Evolutionary conservation across 768 basidiomycete species (phyloP).

Genomic region (Lactifluus hygrophoroides): DNA sequence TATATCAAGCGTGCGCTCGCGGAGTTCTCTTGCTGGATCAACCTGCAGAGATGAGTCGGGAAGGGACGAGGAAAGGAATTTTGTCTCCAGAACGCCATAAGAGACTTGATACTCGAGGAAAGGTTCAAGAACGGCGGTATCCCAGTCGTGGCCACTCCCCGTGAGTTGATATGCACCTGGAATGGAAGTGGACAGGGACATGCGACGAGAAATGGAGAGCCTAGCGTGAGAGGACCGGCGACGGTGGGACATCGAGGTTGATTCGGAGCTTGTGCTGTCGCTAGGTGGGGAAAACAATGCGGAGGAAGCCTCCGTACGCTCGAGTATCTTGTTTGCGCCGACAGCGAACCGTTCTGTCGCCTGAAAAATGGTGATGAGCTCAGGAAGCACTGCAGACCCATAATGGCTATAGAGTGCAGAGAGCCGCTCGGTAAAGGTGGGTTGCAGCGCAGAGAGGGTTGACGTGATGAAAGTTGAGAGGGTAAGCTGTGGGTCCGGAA

Average conservation of each 20-base stretch:
- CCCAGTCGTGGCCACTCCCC: constrained; percentile 52
- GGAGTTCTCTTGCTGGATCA: constrained; percentile 55
- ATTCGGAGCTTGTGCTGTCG: constrained; percentile 17
- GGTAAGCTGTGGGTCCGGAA: constrained; percentile 72
- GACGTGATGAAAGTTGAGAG: constrained; percentile 79
- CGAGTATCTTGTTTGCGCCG: constrained; percentile 63
- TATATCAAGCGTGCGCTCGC: constrained; percentile 68
- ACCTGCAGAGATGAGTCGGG: constrained; percentile 32
- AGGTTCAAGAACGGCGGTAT: constrained; percentile 86
- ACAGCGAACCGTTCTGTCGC: constrained; percentile 79
- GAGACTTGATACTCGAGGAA: constrained; percentile 88
- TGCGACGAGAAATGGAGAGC: constrained; percentile 25
- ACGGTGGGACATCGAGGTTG: background rate
- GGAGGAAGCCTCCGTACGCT: constrained; percentile 37
- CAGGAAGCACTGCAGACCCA: constrained; percentile 52
- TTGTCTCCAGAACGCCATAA: constrained; percentile 70
- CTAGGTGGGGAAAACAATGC: constrained; percentile 15
- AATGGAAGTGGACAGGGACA: constrained; percentile 23
- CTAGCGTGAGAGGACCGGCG: constrained; percentile 14
- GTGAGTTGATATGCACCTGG: constrained; percentile 1
- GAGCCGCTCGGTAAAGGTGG: constrained; percentile 74
- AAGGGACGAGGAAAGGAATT: constrained; percentile 53
- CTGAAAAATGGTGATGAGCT: constrained; percentile 63
- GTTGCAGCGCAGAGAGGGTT: constrained; percentile 69
- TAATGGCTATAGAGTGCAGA: constrained; percentile 58